Conservation (phyloP, 2,329 filamentous ascomycete genomes). For the Sporothrix humicola region DNA sequence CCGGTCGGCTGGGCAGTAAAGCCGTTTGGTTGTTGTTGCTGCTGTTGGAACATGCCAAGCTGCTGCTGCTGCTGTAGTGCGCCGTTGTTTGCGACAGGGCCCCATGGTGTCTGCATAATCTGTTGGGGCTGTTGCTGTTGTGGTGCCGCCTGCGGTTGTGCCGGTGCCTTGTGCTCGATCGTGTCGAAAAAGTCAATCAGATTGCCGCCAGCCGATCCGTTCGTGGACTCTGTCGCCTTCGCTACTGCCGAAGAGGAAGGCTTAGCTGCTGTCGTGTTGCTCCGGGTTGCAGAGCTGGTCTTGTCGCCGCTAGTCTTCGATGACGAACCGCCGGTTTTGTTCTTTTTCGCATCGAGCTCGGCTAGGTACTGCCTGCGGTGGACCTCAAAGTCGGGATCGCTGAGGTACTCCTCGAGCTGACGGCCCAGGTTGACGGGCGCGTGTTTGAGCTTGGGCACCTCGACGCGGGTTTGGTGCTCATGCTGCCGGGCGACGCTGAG, state of each 20-base stretch:
- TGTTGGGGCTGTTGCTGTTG: conserved; percentile 26
- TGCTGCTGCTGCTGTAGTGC: conserved; percentile 43
- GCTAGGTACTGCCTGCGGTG: conserved; percentile 91
- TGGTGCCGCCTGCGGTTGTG: conserved; percentile 55
- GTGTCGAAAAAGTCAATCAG: conserved; percentile 95
- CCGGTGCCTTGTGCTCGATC: conserved; percentile 82
- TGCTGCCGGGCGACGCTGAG: conserved; percentile 85
- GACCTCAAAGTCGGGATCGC: conserved; percentile 92
- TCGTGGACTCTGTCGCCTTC: conserved; percentile 57
- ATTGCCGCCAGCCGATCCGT: conserved; percentile 70
- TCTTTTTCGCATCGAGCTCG: conserved; percentile 74
- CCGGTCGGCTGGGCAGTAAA: conserved; percentile 51
- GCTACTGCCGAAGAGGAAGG: conserved; percentile 43
- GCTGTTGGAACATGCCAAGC: conserved; percentile 48
- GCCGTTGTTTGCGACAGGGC: conserved; percentile 39
- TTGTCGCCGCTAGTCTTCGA: conserved; percentile 42
- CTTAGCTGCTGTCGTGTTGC: conserved; percentile 49
- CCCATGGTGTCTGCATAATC: conserved; percentile 47
- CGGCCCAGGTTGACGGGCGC: conserved; percentile 89
- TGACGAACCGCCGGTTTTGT: conserved; percentile 49
- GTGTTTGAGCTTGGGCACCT: conserved; percentile 96
- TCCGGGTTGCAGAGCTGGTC: conserved; percentile 25
- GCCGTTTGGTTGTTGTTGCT: conserved; percentile 39
- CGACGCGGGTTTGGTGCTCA: conserved; percentile 87
- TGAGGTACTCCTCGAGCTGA: conserved; percentile 91